Percentiles rank a stretch among this genome's conserved stretches.
Evolutionary conservation across 164 flowering plant species (phyloP).

Genomic region (Saururus chinensis): DNA sequence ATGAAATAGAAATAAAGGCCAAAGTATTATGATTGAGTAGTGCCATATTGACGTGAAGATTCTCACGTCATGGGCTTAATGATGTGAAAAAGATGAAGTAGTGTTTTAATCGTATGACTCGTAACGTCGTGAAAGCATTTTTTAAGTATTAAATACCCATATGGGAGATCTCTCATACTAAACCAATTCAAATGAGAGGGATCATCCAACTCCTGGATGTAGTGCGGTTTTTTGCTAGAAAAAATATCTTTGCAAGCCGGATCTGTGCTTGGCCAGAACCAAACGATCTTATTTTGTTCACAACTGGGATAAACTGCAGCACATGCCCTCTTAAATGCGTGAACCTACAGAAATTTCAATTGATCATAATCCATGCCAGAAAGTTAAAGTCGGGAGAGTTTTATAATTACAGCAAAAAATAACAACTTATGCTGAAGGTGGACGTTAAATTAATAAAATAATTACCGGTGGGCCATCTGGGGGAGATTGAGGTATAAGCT

Average conservation of each 20-base stretch:
- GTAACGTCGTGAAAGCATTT: too few relatives aligned
- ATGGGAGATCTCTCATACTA: slow-evolving; percentile 66
- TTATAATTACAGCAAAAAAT: too few relatives aligned
- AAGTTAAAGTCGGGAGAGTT: too few relatives aligned
- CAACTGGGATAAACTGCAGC: slow-evolving; percentile 70
- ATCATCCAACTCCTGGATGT: slow-evolving; percentile 71
- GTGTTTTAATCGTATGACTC: too few relatives aligned
- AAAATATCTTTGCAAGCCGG: slow-evolving; percentile 53
- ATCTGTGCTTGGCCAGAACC: slow-evolving; percentile 91
- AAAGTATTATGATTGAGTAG: too few relatives aligned
- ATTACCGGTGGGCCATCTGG: slow-evolving; percentile 74
- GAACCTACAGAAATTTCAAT: slow-evolving; percentile 36
- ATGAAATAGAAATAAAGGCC: background rate
- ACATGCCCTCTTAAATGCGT: slow-evolving; percentile 73
- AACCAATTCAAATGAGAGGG: slow-evolving; percentile 51
- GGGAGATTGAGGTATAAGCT: slow-evolving; percentile 86
- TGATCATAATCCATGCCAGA: too few relatives aligned
- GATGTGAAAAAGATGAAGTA: too few relatives aligned
- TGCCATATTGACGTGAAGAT: too few relatives aligned
- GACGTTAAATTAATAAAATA: background rate
- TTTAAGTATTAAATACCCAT: slow-evolving; percentile 52
- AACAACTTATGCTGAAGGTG: background rate
- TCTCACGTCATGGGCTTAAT: too few relatives aligned
- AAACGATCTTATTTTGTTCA: slow-evolving; percentile 70
- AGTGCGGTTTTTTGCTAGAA: slow-evolving; percentile 51